Evolutionary conservation across 2,329 filamentous ascomycete species (phyloP).

Genomic region (Coniella lustricola): DNA sequence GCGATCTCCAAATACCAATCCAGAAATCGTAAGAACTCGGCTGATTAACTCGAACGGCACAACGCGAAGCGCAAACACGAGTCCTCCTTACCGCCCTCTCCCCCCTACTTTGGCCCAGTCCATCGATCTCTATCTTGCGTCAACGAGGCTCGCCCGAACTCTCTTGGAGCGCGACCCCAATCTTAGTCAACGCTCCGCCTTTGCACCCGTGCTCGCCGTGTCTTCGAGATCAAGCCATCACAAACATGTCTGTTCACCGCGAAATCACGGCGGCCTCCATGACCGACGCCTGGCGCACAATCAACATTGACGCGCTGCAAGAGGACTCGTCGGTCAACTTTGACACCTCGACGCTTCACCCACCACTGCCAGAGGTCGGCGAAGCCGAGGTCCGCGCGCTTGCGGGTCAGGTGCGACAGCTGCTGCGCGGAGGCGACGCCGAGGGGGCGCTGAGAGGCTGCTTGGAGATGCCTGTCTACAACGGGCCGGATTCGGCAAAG

Average conservation of each 20-base stretch:
- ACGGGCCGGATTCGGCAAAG: conserved; percentile 51
- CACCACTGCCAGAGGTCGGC: conserved; percentile 64
- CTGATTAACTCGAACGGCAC: neutral
- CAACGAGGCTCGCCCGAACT: no score
- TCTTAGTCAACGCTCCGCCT: no score
- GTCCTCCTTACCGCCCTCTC: no score
- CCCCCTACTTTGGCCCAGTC: neutral
- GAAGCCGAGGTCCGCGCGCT: conserved; percentile 74
- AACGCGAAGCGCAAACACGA: no score
- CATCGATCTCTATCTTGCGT: no score
- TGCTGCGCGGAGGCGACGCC: conserved; percentile 77
- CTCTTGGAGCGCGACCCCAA: no score
- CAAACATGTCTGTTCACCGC: conserved; percentile 59
- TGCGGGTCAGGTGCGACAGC: conserved; percentile 75
- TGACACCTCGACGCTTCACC: conserved; percentile 75
- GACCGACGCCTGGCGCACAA: conserved; percentile 69
- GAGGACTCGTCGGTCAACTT: conserved; percentile 90
- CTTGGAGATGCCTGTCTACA: conserved; percentile 78
- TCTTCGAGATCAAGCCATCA: no score
- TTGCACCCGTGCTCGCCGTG: no score
- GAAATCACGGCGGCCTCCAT: conserved; percentile 55
- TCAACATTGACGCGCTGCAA: conserved; percentile 88
- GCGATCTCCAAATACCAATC: no score
- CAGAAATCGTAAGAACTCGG: neutral
- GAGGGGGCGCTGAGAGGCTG: conserved; percentile 81